Base-by-base conservation (phyloP, 495 filamentous ascomycete genomes). In the Aspergillus indologenus region DNA sequence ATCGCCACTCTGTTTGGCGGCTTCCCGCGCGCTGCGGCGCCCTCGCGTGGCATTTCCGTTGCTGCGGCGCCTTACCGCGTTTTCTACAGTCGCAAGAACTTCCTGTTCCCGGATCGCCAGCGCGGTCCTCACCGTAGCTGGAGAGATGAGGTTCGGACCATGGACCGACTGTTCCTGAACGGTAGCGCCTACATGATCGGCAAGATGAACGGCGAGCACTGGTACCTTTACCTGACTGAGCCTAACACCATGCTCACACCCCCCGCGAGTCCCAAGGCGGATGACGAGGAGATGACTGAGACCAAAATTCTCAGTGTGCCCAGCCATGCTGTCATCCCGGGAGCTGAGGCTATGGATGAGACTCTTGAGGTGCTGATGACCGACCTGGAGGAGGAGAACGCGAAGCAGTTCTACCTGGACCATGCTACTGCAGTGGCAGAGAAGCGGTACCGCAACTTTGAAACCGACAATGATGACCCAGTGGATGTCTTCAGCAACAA, bases 131-230 rank as follows among this genome's bases (percentile, higher is more conserved):
- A 99, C 71, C 88, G 91, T 57, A 98, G 92, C 84, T 99, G 95
- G 95, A 87, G 90, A 63, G 86, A 97, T 65, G 95, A 99, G 69
- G 95, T 99, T 62, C 86, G 85, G 56, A 94, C 84, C 60, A 80
- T 99, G 59, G 95, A 99, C 75, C 84, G 85, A 65, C 87, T 90
- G 66, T 98, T 98, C 71, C 79, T 88, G 48, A 88, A 90, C 56
- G 95, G 95, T 45, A 98, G 93, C 72, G 95, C 95, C 29, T 99
- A 99, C 75, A 95, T 98, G 92, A 94, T 99, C 61, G 95, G 95
- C 63, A 96, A 96, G 74, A 97, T 98, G 92, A 99, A 99, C 67
- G 93, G 94, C 60, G 95, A 98, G 74, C 95, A 99, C 67, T 99
- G 95, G 95, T 98, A 98, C 68, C 78, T 99, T 43, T 99, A 98